Conservation (phyloP, 768 basidiomycete species). For the Brasilioporus rufonigricans region DNA sequence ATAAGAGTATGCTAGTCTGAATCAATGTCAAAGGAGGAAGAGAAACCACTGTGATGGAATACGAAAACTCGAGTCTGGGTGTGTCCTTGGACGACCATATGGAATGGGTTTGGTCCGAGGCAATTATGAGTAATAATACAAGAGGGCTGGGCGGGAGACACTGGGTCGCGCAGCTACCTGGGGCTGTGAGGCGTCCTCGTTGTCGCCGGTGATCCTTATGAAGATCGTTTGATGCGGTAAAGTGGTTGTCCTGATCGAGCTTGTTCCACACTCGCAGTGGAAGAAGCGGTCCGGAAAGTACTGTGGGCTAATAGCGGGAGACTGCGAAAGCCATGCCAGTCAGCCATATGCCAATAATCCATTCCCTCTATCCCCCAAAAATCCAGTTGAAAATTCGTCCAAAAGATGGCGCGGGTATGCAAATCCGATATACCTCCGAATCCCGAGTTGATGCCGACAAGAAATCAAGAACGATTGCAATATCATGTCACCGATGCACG, state of each 20-base stretch:
- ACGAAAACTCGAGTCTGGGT: conserved; percentile 19
- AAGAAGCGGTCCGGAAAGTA: conserved; percentile 10
- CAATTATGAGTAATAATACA: conserved; percentile 38
- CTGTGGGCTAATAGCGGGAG: conserved; percentile 6
- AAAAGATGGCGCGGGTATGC: conserved; percentile 22
- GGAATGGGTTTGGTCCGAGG: conserved; percentile 23
- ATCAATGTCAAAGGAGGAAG: conserved; percentile 10
- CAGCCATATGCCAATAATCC: conserved; percentile 19
- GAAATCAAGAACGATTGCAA: conserved; percentile 21
- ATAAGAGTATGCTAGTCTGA: conserved; percentile 14
- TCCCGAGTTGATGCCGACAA: conserved; percentile 29
- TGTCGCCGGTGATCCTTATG: conserved; percentile 21
- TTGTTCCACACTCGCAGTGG: conserved; percentile 24
- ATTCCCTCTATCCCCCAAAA: conserved; percentile 13
- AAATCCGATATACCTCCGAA: conserved; percentile 26
- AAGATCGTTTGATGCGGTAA: conserved; percentile 23
- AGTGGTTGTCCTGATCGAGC: conserved; percentile 19
- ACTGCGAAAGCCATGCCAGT: conserved; percentile 11
- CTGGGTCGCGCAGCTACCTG: conserved; percentile 14
- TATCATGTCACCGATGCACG: conserved; percentile 29
- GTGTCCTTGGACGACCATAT: conserved; percentile 22
- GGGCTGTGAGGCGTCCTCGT: conserved; percentile 19
- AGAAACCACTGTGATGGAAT: conserved; percentile 20
- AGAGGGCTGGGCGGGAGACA: conserved; percentile 14
- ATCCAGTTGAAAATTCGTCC: conserved; percentile 29